Base-by-base conservation (phyloP, 371 early-diverging fungal species). In the Syncephalastrum racemosum region DNA sequence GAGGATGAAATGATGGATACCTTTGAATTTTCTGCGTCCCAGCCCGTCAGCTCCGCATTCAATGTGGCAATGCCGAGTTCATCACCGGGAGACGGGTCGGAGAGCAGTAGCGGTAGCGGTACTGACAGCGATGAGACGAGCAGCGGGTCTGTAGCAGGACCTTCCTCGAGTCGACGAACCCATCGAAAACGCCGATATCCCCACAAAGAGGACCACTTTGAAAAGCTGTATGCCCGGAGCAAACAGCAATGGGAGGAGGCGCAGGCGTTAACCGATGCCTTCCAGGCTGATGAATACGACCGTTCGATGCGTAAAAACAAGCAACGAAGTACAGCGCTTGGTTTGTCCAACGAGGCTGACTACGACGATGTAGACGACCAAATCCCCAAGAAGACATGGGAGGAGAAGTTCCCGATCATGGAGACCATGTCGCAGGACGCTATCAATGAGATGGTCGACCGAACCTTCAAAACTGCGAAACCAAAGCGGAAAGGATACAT, bases 31-130 rank as follows among this genome's bases (percentile, higher is more conserved):
- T 85, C 92, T 22, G 90, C 91, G 0, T 85, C 89, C 1, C 94
- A 95, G 66, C 96, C 98, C n/a, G 90, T 96, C 7, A 90, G 92
- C 20, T 90, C 97, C 0, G 90, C 93, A 5, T 97, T 96, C 64
- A 85, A 90, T 13, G 94, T 94, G 0, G 88, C 93, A 0, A 89
- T 93, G 10, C 91, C 90, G 0, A 60, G 41, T 4, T 58, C 68
- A 20, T 59, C 73, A 2, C 58, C 67, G 1, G 51, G 66, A 8
- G 60, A 68, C 1, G 63, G 64, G 13, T 51, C 63, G 50, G 42
- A 63, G 15, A 60, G 44, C 22, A 40, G 40, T 16, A 56, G 39
- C 19, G 45, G 25, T 63, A 25, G 60, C 63, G 10, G 43, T 60
- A 31, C 10, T 8, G 36, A 31, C 36, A 31, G 10, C 36, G 36